Evolutionary conservation across 2,329 filamentous ascomycete genomes (phyloP).

Genomic region (Verticillium dahliae): DNA sequence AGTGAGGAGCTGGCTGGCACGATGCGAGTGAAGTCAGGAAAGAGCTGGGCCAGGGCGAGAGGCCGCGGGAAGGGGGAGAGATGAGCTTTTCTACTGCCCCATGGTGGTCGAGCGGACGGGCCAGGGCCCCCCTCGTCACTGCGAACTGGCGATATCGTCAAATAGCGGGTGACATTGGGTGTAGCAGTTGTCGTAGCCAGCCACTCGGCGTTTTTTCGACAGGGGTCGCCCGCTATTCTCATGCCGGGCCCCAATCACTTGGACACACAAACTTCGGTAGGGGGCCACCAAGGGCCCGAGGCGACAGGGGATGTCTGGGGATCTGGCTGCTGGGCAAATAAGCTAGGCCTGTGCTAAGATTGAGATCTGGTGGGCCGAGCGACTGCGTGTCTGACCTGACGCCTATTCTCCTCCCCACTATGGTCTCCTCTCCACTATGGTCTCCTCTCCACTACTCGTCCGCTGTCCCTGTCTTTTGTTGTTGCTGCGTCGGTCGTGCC

Average conservation of each 20-base stretch:
- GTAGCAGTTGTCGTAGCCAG: conserved; percentile 10
- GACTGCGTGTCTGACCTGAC: neutral
- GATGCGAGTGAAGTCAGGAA: neutral
- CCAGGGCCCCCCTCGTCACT: neutral
- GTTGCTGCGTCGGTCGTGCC: neutral
- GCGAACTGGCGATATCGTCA: neutral
- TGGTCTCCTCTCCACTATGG: too few species aligned
- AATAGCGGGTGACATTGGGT: conserved; percentile 4
- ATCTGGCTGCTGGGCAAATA: neutral
- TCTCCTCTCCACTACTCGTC: neutral
- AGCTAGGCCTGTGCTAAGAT: neutral
- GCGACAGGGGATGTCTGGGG: neutral
- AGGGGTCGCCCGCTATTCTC: neutral
- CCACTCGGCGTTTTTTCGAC: conserved; percentile 12
- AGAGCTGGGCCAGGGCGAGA: neutral
- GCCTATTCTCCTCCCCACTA: neutral
- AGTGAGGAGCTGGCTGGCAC: neutral
- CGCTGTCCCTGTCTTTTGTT: neutral
- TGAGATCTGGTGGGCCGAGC: neutral
- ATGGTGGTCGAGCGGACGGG: conserved; percentile 1
- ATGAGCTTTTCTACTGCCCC: conserved; percentile 2
- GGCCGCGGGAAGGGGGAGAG: conserved; percentile 1
- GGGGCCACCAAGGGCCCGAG: neutral
- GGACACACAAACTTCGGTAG: conserved; percentile 1
- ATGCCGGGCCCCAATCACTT: conserved; percentile 7